Evolutionary conservation across 805 yeast genomes (phyloP).

Genomic region (Grigorovia jiainica): DNA sequence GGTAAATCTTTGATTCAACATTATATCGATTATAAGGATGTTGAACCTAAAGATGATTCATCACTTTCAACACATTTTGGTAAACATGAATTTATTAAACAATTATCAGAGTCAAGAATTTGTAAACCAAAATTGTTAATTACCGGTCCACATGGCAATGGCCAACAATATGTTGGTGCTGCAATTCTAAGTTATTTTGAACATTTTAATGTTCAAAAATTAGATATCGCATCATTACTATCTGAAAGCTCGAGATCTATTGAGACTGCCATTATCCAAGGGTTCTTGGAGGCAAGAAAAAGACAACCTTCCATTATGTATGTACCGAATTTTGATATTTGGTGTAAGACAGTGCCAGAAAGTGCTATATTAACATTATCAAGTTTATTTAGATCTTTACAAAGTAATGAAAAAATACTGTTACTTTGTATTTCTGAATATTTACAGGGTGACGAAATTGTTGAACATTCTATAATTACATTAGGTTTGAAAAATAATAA

Average conservation of each 20-base stretch:
- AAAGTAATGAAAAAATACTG: conserved; percentile 63
- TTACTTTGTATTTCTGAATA: conserved; percentile 63
- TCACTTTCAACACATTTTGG: conserved; percentile 37
- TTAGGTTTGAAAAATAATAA: conserved; percentile 31
- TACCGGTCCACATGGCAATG: conserved; percentile 68
- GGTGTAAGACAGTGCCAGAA: conserved; percentile 59
- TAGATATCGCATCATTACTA: conserved; percentile 69
- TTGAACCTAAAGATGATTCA: conserved; percentile 17
- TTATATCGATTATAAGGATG: conserved; percentile 27
- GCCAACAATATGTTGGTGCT: conserved; percentile 76
- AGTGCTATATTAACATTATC: conserved; percentile 64
- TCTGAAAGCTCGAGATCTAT: conserved; percentile 74
- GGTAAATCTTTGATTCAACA: conserved; percentile 26
- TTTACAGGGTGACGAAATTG: conserved; percentile 32
- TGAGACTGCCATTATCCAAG: conserved; percentile 75
- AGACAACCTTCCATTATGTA: conserved; percentile 81
- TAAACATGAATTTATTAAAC: conserved; percentile 50
- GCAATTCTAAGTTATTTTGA: conserved; percentile 78
- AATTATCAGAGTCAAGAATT: conserved; percentile 48
- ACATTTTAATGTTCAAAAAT: conserved; percentile 78
- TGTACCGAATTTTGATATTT: conserved; percentile 73
- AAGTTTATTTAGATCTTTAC: conserved; percentile 57
- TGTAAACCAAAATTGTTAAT: conserved; percentile 76
- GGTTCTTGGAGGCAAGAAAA: conserved; percentile 77
- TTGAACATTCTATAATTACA: conserved; percentile 19